Percentiles rank a stretch among this genome's conserved stretches.
phyloP scores from a whole-genome alignment of 441 rosid species.

The Kokia cookei region DNA sequence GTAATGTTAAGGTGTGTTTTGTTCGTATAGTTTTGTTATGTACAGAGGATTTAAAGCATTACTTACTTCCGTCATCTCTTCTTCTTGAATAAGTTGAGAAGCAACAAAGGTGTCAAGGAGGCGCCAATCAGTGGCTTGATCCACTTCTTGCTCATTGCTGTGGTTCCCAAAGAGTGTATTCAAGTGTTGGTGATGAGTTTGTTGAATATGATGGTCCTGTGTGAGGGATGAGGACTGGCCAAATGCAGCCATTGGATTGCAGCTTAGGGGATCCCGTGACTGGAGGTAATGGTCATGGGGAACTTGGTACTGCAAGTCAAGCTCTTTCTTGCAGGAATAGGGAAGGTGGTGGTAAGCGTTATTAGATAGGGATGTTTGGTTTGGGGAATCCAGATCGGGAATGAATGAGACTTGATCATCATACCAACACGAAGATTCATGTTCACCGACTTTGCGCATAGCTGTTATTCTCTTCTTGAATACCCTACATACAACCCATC shows the following conservation, averaged over 20 bases:
- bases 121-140: slow-evolving; percentile 83
- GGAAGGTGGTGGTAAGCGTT: slow-evolving; percentile 24
- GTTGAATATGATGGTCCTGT: slow-evolving; percentile 38
- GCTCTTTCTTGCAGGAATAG: slow-evolving; percentile 55
- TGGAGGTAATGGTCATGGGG: slow-evolving; percentile 51
- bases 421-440: slow-evolving; percentile 64
- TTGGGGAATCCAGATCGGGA: slow-evolving; percentile 50
- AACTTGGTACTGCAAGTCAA: slow-evolving; percentile 27
- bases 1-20: slow-evolving; percentile 10
- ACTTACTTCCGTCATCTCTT: slow-evolving; percentile 2
- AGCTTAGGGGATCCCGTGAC: slow-evolving; percentile 5
- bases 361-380: slow-evolving; percentile 30
- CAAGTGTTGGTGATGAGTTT: slow-evolving; percentile 16
- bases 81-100: slow-evolving; percentile 75
- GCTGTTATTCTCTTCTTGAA: slow-evolving; percentile 73
- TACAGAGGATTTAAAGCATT: slow-evolving; percentile 32
- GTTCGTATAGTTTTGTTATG: slow-evolving; percentile 23
- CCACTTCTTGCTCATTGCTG: slow-evolving; percentile 35
- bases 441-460: slow-evolving; percentile 41
- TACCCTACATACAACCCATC: slow-evolving; percentile 93
- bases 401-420: slow-evolving; percentile 60
- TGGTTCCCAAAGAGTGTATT: slow-evolving; percentile 22
- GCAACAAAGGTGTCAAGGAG: slow-evolving; percentile 91
- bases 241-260: slow-evolving; percentile 23
- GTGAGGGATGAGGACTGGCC: slow-evolving; percentile 38